Evolutionary conservation across 2,329 filamentous ascomycete species (phyloP).

Genomic region (Fonsecaea erecta): DNA sequence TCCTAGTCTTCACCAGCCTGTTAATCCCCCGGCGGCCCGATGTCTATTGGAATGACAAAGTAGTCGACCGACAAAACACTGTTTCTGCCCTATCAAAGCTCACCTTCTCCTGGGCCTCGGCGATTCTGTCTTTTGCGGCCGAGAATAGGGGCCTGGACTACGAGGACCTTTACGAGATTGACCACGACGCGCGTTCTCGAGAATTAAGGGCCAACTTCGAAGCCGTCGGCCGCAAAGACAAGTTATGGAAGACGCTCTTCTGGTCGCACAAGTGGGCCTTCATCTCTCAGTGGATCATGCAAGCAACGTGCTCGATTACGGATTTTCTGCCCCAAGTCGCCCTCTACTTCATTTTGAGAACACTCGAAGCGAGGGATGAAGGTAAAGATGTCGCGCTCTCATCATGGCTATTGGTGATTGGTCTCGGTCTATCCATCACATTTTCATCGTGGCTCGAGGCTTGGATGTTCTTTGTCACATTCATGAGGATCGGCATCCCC

Average conservation of each 20-base stretch:
- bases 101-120: conserved; percentile 68
- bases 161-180: conserved; percentile 65
- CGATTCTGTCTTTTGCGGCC: conserved; percentile 60
- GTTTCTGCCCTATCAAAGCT: conserved; percentile 64
- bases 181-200: conserved; percentile 60
- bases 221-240: conserved; percentile 41
- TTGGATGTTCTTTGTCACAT: conserved; percentile 70
- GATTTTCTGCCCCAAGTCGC: conserved; percentile 73
- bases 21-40: conserved; percentile 69
- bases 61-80: conserved; percentile 68
- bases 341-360: conserved; percentile 67
- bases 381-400: conserved; percentile 56
- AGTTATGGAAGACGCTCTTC: conserved; percentile 66
- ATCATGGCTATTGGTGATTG: conserved; percentile 71
- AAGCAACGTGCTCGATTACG: conserved; percentile 60
- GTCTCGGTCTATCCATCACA: conserved; percentile 65
- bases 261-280: conserved; percentile 63
- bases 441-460: conserved; percentile 63
- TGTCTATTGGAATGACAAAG: conserved; percentile 63
- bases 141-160: conserved; percentile 66
- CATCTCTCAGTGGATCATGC: conserved; percentile 63
- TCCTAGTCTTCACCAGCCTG: conserved; percentile 56
- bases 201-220: conserved; percentile 57
- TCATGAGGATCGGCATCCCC: conserved; percentile 66
- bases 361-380: conserved; percentile 62